Evolutionary conservation across 176 grass and related monocot species (phyloP).

Genomic region (Aegilops longissima): DNA sequence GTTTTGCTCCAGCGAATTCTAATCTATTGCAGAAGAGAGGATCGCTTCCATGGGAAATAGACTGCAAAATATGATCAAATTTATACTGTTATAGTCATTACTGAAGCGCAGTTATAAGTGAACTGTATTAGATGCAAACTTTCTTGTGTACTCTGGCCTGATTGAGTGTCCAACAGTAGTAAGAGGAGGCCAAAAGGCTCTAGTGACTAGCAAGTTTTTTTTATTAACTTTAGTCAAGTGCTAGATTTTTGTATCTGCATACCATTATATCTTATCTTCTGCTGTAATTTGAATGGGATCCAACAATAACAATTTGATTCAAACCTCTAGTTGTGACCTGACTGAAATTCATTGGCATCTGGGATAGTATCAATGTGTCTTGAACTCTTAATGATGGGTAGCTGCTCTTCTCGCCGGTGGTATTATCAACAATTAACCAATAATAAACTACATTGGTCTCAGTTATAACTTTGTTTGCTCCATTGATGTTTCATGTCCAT

Average conservation of each 20-base stretch:
- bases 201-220: not conserved
- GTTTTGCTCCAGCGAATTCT: not conserved
- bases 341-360: not conserved
- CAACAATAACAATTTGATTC: conserved; percentile 2
- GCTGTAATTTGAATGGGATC: not conserved
- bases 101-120: conserved; percentile 6
- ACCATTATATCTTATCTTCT: not conserved
- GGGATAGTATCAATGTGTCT: not conserved
- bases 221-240: not conserved
- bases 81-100: not conserved
- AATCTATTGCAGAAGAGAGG: not conserved
- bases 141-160: conserved; percentile 10
- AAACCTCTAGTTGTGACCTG: not conserved
- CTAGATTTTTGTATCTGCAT: not conserved
- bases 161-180: not conserved
- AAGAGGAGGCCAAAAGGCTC: conserved; percentile 1
- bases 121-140: conserved; percentile 11
- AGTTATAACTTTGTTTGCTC: conserved; percentile 3
- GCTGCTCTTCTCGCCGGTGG: not conserved
- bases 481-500: conserved; percentile 7
- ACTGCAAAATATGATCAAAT: not conserved
- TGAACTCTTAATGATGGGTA: not conserved
- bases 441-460: conserved; percentile 18
- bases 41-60: not conserved
- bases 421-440: conserved; percentile 4